Percentiles rank a stretch among this genome's conserved stretches.
Conservation (phyloP, 441 rosid species). For the Populus hybrid region DNA sequence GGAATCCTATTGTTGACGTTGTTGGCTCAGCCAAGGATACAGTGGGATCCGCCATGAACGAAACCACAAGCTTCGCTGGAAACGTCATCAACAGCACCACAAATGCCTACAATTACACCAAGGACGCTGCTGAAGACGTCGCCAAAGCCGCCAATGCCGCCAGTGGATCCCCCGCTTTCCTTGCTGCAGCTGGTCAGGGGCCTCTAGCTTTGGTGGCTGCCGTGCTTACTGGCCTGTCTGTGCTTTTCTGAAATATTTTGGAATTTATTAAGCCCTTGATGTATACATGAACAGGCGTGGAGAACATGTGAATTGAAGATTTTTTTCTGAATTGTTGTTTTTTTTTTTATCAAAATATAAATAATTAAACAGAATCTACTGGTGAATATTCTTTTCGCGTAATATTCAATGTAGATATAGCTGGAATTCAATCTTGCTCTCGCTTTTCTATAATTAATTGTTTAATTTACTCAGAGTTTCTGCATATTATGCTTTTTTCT, state of each 20-base stretch:
- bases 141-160: neutral
- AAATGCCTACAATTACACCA: neutral
- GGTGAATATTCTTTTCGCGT: neutral
- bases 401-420: neutral
- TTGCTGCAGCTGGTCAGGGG: neutral
- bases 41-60: slow-evolving; percentile 1
- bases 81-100: neutral
- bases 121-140: neutral
- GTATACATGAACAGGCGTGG: neutral
- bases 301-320: neutral
- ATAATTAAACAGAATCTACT: neutral
- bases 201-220: neutral
- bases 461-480: neutral
- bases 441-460: neutral
- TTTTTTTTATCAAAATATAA: too few species aligned
- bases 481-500: neutral
- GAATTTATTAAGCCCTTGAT: neutral
- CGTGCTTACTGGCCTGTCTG: neutral
- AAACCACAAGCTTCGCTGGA: slow-evolving; percentile 4
- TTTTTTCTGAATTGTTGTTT: neutral
- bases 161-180: neutral
- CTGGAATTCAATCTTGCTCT: neutral
- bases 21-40: neutral
- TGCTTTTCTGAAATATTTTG: neutral
- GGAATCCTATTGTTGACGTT: neutral